Conservation (phyloP, 257 asterid genomes). For the Penstemon davidsonii region DNA sequence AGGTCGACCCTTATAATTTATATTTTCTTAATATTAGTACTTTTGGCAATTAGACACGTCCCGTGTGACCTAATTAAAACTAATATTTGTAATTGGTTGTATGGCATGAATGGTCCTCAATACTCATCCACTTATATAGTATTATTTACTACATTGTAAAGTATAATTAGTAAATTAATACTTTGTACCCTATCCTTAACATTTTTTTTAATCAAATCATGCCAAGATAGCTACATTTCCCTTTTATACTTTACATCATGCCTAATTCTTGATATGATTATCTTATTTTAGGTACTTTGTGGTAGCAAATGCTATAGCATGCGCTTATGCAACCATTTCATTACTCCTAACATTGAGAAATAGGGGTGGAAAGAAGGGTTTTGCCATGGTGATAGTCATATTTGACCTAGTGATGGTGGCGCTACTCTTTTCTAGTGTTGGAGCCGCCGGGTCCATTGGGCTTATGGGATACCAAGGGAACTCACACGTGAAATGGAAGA, state of each 20-base stretch:
- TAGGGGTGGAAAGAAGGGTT: conserved; percentile 30
- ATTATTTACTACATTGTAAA: no score
- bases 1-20: no score
- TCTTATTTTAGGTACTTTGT: conserved; percentile 51
- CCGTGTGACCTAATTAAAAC: no score
- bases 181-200: no score
- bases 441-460: conserved; percentile 60
- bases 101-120: no score
- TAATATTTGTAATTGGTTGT: no score
- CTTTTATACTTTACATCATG: background rate
- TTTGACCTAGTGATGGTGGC: conserved; percentile 66
- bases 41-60: no score
- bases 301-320: conserved; percentile 51
- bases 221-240: no score
- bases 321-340: conserved; percentile 47
- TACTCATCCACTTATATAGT: no score
- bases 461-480: conserved; percentile 61
- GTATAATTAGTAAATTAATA: no score
- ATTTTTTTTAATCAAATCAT: no score
- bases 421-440: conserved; percentile 56
- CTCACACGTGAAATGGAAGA: conserved; percentile 60
- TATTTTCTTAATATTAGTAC: no score
- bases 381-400: conserved; percentile 28
- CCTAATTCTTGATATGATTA: background rate
- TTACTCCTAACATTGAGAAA: conserved; percentile 34